Evolutionary conservation across 495 filamentous ascomycete genomes (phyloP).

Genomic region (Neurospora intermedia): DNA sequence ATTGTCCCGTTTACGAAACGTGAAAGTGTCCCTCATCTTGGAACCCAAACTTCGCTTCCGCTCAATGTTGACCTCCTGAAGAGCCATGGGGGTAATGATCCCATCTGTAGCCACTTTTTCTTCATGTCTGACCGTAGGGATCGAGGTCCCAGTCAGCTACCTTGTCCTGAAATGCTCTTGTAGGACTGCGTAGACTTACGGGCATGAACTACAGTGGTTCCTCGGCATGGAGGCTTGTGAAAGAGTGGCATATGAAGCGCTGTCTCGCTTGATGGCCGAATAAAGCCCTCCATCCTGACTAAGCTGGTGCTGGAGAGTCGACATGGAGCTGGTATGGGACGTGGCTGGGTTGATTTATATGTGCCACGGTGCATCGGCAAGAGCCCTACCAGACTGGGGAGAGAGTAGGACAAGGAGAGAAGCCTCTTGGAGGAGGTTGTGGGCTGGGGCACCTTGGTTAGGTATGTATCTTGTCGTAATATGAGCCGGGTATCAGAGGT

Average conservation of each 20-base stretch:
- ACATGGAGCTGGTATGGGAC: slow-evolving; percentile 22
- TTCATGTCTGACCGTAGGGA: slow-evolving; percentile 15
- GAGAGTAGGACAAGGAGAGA: slow-evolving; percentile 15
- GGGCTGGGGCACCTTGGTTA: slow-evolving; percentile 5
- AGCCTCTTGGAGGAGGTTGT: slow-evolving; percentile 15
- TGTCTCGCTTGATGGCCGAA: slow-evolving; percentile 11
- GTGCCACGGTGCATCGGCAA: slow-evolving; percentile 20
- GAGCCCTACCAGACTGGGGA: slow-evolving; percentile 22
- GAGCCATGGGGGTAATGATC: slow-evolving; percentile 22
- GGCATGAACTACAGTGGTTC: slow-evolving; percentile 12
- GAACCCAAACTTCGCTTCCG: slow-evolving; percentile 23
- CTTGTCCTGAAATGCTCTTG: neutral
- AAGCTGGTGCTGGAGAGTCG: slow-evolving; percentile 20
- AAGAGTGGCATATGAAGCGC: slow-evolving; percentile 9
- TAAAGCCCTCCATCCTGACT: slow-evolving; percentile 22
- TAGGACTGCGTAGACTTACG: slow-evolving; percentile 15
- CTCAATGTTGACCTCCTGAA: slow-evolving; percentile 10
- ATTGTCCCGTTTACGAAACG: slow-evolving; percentile 14
- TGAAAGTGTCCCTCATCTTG: slow-evolving; percentile 21
- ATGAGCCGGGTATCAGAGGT: neutral
- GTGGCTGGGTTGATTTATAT: slow-evolving; percentile 14
- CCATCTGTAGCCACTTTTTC: slow-evolving; percentile 21
- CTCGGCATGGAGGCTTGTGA: slow-evolving; percentile 16
- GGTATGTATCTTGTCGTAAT: neutral
- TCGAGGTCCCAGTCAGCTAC: slow-evolving; percentile 3